phyloP scores from a whole-genome alignment of 2,329 filamentous ascomycete genomes.

The Westerdykella aurantiaca region DNA sequence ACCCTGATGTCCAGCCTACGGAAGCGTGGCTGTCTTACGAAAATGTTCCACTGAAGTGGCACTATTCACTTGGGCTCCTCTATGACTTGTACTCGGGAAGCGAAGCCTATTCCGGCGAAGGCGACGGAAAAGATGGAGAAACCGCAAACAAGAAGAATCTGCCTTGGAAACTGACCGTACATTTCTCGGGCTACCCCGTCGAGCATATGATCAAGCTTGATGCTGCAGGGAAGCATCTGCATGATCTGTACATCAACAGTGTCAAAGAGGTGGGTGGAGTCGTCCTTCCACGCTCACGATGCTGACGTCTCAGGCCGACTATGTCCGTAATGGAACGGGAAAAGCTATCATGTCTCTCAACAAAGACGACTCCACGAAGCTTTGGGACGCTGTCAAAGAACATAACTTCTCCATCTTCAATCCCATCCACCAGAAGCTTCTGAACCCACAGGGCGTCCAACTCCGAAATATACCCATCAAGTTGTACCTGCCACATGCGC shows the following conservation, averaged over 20 bases:
- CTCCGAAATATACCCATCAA: constrained; percentile 82
- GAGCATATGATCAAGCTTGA: constrained; percentile 56
- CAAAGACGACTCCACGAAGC: constrained; percentile 71
- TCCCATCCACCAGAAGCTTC: constrained; percentile 67
- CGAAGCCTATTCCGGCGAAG: constrained; percentile 25
- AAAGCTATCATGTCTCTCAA: constrained; percentile 86
- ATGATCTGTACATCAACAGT: constrained; percentile 63
- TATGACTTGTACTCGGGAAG: constrained; percentile 63
- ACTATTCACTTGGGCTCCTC: constrained; percentile 63
- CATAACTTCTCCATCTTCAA: constrained; percentile 70
- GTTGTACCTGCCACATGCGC: constrained; percentile 63
- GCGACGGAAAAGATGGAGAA: constrained; percentile 14
- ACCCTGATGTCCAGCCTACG: constrained; percentile 48
- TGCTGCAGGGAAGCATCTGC: constrained; percentile 49
- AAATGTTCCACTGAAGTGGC: constrained; percentile 64
- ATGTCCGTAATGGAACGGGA: constrained; percentile 78
- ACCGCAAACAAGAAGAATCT: constrained; percentile 27
- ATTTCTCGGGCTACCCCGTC: constrained; percentile 54
- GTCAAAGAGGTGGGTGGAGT: constrained; percentile 54
- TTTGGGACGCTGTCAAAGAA: constrained; percentile 76
- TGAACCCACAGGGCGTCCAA: constrained; percentile 61
- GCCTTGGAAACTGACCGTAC: constrained; percentile 60
- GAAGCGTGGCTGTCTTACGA: constrained; percentile 63
- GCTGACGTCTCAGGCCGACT: constrained; percentile 58
- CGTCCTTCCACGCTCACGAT: neutral